Percentiles rank a stretch among this genome's conserved stretches.
Evolutionary conservation across 192 early-diverging fungal species (phyloP).

Genomic region (Kickxella alabastrina): DNA sequence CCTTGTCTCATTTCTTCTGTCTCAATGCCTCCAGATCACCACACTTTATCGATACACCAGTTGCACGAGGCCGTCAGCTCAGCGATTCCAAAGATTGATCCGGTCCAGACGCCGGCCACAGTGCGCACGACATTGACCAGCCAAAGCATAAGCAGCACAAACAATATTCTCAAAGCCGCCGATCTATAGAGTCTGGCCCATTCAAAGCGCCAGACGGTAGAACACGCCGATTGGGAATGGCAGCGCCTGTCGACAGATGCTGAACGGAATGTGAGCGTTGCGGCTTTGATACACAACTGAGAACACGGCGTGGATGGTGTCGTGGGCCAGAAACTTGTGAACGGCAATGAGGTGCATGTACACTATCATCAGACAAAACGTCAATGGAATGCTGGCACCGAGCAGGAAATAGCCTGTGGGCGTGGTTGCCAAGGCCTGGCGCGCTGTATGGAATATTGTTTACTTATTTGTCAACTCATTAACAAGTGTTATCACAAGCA

Average conservation of each 20-base stretch:
- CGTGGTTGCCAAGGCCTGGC: conserved; percentile 5
- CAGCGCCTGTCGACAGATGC: conserved; percentile 54
- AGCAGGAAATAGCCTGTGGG: conserved; percentile 26
- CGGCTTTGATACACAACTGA: conserved; percentile 22
- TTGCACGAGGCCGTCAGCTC: conserved; percentile 9
- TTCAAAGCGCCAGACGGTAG: conserved; percentile 13
- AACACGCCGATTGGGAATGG: conserved; percentile 52
- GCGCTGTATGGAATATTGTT: too few relatives aligned
- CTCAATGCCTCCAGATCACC: too few relatives aligned
- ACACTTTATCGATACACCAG: too few relatives aligned
- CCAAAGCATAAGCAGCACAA: conserved; percentile 25
- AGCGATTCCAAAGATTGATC: conserved; percentile 19
- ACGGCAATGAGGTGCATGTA: conserved; percentile 44
- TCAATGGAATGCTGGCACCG: conserved; percentile 48
- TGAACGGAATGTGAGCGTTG: conserved; percentile 30
- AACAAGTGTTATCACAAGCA: too few relatives aligned
- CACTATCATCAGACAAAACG: conserved; percentile 36
- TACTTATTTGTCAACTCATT: too few relatives aligned
- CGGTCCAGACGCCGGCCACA: conserved; percentile 27
- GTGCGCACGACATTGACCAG: conserved; percentile 37
- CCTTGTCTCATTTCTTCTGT: too few relatives aligned
- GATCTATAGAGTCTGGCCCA: conserved; percentile 19
- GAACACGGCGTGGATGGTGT: conserved; percentile 46
- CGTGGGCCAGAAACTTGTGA: conserved; percentile 43
- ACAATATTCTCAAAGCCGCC: conserved; percentile 12